Conservation (phyloP, 1,139 yeast species). For the Candida frijolesensis region DNA sequence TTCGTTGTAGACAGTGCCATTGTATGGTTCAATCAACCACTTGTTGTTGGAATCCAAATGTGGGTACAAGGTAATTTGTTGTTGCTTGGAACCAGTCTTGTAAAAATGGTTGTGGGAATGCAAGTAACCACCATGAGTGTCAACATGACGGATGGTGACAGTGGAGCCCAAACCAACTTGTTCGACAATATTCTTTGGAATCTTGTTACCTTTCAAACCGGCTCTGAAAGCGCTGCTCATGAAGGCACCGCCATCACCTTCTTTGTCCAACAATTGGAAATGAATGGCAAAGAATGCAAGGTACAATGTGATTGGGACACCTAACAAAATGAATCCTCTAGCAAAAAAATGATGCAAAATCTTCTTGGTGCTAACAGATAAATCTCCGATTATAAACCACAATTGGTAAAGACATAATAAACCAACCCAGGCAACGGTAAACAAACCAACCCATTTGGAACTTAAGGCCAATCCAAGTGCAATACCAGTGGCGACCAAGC, state of each 20-base stretch:
- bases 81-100: constrained; percentile 93
- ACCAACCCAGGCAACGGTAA: constrained; percentile 94
- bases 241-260: constrained; percentile 89
- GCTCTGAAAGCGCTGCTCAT: constrained; percentile 90
- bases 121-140: constrained; percentile 91
- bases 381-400: constrained; percentile 90
- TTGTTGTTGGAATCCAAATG: constrained; percentile 87
- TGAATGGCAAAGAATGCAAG: constrained; percentile 76
- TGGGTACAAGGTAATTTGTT: constrained; percentile 90
- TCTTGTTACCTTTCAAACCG: constrained; percentile 65
- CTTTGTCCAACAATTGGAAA: constrained; percentile 65
- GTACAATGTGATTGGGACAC: constrained; percentile 71
- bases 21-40: constrained; percentile 77
- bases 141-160: constrained; percentile 76
- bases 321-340: constrained; percentile 65
- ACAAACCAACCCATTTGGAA: constrained; percentile 96
- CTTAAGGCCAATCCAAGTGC: constrained; percentile 86
- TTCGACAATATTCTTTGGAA: constrained; percentile 72
- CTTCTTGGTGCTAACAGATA: constrained; percentile 55
- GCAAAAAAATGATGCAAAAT: constrained; percentile 54
- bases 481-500: constrained; percentile 73
- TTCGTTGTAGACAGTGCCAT: constrained; percentile 47
- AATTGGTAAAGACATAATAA: constrained; percentile 69
- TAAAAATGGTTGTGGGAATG: constrained; percentile 89
- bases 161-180: constrained; percentile 87